These are phyloP conservation scores for Rhexocercosporidium sp. DNA, from an alignment of 2,329 filamentous ascomycete genomes.

Conservation along the genomic window DNA sequence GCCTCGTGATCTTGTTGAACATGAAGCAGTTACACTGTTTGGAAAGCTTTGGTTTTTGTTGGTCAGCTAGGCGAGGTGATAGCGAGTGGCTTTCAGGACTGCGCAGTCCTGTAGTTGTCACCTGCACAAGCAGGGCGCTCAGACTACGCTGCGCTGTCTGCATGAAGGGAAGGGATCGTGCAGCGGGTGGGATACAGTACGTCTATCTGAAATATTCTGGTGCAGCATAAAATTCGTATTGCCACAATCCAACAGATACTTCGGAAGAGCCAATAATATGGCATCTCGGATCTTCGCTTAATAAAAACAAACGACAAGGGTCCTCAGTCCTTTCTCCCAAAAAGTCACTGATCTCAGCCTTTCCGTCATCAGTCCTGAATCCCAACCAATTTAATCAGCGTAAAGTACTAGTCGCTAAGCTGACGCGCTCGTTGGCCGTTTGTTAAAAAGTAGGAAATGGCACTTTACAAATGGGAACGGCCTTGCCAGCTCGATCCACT, in stretches of 20 bases:
- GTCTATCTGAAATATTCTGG: no score
- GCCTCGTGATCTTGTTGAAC: no score
- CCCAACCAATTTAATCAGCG: no score
- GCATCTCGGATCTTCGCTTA: background rate
- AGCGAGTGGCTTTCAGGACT: background rate
- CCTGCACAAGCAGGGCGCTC: no score
- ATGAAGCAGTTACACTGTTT: no score
- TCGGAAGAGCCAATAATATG: background rate
- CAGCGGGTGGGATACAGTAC: no score
- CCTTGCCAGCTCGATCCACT: background rate
- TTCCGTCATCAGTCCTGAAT: background rate
- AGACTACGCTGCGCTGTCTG: no score
- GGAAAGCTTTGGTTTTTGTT: no score
- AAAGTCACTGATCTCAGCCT: background rate
- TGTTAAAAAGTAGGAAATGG: background rate
- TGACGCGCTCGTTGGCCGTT: background rate
- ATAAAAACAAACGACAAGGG: background rate
- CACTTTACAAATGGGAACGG: background rate
- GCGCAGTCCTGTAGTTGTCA: background rate
- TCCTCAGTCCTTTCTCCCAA: background rate
- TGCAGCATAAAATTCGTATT: no score
- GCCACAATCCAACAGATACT: background rate
- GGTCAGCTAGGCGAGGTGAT: background rate
- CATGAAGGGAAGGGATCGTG: no score
- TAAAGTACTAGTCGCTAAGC: background rate